phyloP scores from a whole-genome alignment of 441 rosid genomes.

The Flueggea neowawraea region DNA sequence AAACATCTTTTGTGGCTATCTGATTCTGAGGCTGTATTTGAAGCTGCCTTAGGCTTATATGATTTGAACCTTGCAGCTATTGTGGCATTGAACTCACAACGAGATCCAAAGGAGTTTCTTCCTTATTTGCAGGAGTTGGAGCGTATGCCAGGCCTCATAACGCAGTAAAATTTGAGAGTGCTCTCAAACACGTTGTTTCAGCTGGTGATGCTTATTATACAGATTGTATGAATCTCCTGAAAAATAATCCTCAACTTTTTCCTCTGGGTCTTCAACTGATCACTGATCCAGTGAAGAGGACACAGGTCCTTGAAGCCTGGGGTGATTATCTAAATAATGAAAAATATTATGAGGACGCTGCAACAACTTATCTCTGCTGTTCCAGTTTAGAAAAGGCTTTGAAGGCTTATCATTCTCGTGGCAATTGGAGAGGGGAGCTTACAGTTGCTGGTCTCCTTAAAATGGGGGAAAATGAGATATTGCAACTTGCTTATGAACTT shows the following conservation, averaged over 20 bases:
- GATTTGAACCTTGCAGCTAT: constrained; percentile 98
- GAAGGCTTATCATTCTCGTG: constrained; percentile 78
- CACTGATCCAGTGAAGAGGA: constrained; percentile 54
- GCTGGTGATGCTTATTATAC: constrained; percentile 71
- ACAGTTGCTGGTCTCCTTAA: constrained; percentile 82
- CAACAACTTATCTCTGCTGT: constrained; percentile 77
- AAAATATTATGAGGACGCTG: constrained; percentile 87
- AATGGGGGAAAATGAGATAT: constrained; percentile 57
- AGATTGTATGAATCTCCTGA: constrained; percentile 74
- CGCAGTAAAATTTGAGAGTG: constrained; percentile 87
- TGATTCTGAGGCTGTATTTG: constrained; percentile 83
- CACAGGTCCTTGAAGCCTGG: constrained; percentile 82
- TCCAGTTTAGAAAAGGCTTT: constrained; percentile 70
- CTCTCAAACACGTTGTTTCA: constrained; percentile 75
- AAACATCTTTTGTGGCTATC: constrained; percentile 95
- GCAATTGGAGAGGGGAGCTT: constrained; percentile 89
- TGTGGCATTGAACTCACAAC: constrained; percentile 91
- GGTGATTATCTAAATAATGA: constrained; percentile 76
- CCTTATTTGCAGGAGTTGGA: constrained; percentile 92
- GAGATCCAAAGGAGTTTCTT: constrained; percentile 98
- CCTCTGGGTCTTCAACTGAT: constrained; percentile 78
- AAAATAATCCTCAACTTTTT: constrained; percentile 77
- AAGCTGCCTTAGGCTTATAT: constrained; percentile 93
- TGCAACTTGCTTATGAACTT: constrained; percentile 75
- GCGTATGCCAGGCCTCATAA: constrained; percentile 57